Evolutionary conservation across 129 eudicot genomes (phyloP), one percentile per base, ranked within the genome.

Genomic region (Artemisia tridentata): DNA sequence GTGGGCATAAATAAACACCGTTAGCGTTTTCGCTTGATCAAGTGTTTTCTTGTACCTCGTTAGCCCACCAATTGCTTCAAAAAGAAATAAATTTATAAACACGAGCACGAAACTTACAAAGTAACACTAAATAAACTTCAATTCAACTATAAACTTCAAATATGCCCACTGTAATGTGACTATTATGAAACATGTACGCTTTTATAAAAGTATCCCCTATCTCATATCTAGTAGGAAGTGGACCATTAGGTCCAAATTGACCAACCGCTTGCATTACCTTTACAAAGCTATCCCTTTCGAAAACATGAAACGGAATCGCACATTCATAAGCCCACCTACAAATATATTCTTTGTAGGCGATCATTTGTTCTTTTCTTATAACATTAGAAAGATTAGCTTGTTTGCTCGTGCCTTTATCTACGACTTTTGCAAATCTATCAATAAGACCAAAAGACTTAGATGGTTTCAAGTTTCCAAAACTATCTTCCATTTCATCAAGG

Each of bases 291-390:
- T 25, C 65, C 5, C 13, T 60, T 27, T 60, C 65, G 21, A 60
- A 25, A 18, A 45, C 46, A 13, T 60, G 65, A 12, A 60, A 60
- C 12, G 65, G 65, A 27, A 60, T 60, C 18, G 46, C 65, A 60
- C 65, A 27, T 60, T 60, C 45, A 60, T 27, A 60, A 13, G 65
- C 65, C 65, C 65, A 60, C 6, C 46, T 25, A 60, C 65, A 60
- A 60, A 60, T 60, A 4, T 60, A 60, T 25, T 60, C 43, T 27
- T 60, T 60, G 43, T 11, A n/a, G 5, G 17, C 17, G 9, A 12
- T 60, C 46, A 60, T 11, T 12, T 9, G 2, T n/a, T n/a, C n/a
- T n/a, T n/a, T n/a, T n/a, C n/a, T n/a, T n/a, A n/a, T n/a, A n/a
- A n/a, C n/a, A n/a, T 25, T 25, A 25, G 4, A 25, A 25, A 25